Base-by-base conservation (phyloP, 441 rosid genomes). In the Adansonia rubrostipa region DNA sequence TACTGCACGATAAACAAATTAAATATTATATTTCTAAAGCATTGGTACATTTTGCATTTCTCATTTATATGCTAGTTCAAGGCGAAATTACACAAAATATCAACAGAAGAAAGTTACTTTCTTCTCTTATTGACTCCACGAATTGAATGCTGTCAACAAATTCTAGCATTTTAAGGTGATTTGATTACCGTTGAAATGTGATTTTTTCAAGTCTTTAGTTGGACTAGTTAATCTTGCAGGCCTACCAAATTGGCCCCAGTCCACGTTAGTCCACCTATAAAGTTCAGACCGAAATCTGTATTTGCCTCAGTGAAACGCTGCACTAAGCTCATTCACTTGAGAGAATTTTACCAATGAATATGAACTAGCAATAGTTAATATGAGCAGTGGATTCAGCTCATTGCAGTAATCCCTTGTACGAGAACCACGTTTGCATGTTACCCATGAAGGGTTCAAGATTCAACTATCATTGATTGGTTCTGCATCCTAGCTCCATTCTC, bases 271-370 rank as follows among this genome's bases (percentile, higher is more conserved):
- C 53, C 54, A 45, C 54, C 72, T 69, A 48, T 5, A 47, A 36
- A 72, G 6, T 72, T 72, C 76, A 56, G 17, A 69, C 9, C 73
- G 19, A 48, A 22, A 42, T 66, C 24, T 66, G n/a, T 8, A 66
- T 66, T 42, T 67, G 71, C 71, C 24, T 66, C 50, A 2, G 48
- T 6, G 13, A 65, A 65, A 65, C 19, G 40, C 69, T 36, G 50
- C 48, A 66, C 5, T 50, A n/a, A 47, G 6, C 17, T 24, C 36
- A 20, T 47, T 45, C 72, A 17, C 72, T 45, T 45, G 53, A 45
- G 54, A 50, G 61, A 15, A 28, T 24, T 51, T 51, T 50, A 70
- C 19, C 60, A 67, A 19, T 44, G n/a, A 4, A 17, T 4, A 44
- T 45, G 54, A 45, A 67, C 44, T 50, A 48, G 60, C 11, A 51